Percentiles rank a stretch among this genome's conserved stretches.
phyloP scores from a whole-genome alignment of 345 rosid genomes.

The Salix koriyanagi region DNA sequence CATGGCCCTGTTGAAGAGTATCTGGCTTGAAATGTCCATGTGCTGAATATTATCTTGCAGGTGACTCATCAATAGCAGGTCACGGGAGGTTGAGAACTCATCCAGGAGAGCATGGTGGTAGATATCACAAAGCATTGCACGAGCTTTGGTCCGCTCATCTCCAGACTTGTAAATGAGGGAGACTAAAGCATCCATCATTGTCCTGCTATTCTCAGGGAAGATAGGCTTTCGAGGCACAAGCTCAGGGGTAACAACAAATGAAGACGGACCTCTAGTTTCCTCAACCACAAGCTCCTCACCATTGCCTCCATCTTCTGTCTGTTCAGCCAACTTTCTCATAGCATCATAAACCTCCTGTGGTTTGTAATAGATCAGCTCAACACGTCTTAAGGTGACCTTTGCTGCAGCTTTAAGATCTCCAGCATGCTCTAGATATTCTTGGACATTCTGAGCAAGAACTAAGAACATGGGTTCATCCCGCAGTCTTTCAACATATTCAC shows the following conservation, averaged over 20 bases:
- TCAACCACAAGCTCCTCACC: conserved; percentile 42
- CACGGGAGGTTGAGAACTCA: conserved; percentile 71
- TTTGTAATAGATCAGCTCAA: conserved; percentile 83
- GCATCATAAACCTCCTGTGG: conserved; percentile 95
- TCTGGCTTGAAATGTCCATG: conserved; percentile 90
- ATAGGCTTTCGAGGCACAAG: conserved; percentile 82
- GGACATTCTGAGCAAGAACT: conserved; percentile 87
- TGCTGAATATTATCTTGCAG: conserved; percentile 82
- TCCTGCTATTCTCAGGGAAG: conserved; percentile 79
- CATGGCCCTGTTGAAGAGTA: conserved; percentile 92
- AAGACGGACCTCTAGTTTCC: conserved; percentile 60
- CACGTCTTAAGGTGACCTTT: conserved; percentile 72
- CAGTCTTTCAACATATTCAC: conserved; percentile 83
- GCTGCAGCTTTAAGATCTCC: conserved; percentile 79
- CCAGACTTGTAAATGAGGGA: conserved; percentile 84
- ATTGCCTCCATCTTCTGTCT: conserved; percentile 44
- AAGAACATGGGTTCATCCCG: conserved; percentile 80
- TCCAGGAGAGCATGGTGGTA: conserved; percentile 83
- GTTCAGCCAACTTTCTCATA: conserved; percentile 86
- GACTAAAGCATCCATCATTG: conserved; percentile 80
- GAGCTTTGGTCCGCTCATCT: conserved; percentile 96
- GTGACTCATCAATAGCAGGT: conserved; percentile 89
- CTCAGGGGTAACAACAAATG: conserved; percentile 77
- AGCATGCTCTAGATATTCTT: conserved; percentile 61
- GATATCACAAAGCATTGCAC: conserved; percentile 96